Evolutionary conservation across 768 basidiomycete species (phyloP).

Genomic region (Boletus subparvulus): DNA sequence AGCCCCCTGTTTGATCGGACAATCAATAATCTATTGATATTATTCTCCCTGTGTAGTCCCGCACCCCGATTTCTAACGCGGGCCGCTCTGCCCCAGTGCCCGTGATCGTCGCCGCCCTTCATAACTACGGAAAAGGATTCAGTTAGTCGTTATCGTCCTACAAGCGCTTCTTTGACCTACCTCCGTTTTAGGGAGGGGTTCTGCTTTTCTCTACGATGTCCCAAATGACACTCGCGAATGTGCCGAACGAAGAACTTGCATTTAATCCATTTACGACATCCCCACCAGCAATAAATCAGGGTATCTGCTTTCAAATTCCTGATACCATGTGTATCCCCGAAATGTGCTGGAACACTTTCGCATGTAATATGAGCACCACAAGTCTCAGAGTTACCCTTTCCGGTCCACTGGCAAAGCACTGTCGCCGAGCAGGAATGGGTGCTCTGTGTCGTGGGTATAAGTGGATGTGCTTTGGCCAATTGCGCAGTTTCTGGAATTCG

Average conservation of each 20-base stretch:
- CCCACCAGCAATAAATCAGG: neutral
- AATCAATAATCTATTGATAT: too few species aligned
- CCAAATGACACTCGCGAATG: neutral
- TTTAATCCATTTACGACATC: fast-evolving
- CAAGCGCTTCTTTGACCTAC: neutral
- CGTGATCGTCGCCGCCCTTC: too few species aligned
- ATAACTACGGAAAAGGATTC: neutral
- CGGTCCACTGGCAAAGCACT: neutral
- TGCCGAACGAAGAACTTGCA: conserved; percentile 4
- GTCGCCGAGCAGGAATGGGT: neutral
- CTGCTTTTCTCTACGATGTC: neutral
- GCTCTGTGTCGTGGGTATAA: too few species aligned
- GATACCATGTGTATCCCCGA: neutral
- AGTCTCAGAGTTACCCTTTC: too few species aligned
- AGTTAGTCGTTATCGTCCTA: neutral
- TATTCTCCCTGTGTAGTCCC: too few species aligned
- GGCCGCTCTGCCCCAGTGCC: too few species aligned
- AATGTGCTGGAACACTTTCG: neutral
- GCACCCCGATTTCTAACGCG: too few species aligned
- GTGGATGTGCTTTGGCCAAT: too few species aligned
- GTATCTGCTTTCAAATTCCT: fast-evolving
- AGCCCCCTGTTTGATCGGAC: too few species aligned
- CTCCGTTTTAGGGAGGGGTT: neutral
- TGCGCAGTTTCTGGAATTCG: too few species aligned
- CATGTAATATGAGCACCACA: neutral